Conservation (phyloP, 768 basidiomycete genomes). For the Boletus pseudo-olivaceus region DNA sequence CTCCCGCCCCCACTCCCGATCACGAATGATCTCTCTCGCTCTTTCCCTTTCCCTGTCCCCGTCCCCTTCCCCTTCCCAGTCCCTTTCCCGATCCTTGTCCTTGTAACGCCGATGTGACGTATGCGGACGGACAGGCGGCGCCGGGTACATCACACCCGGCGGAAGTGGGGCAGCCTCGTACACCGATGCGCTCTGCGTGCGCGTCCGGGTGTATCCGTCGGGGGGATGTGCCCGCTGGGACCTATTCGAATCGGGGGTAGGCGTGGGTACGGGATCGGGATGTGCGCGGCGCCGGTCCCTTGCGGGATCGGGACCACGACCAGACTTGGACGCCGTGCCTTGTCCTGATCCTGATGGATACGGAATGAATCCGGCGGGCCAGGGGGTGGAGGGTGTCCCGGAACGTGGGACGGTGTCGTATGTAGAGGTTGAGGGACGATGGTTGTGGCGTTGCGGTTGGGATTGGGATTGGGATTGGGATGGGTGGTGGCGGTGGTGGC, state of each 20-base stretch:
- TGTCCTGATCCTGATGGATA: not conserved
- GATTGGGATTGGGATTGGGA: constrained; percentile 3
- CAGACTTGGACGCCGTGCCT: not conserved
- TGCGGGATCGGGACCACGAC: not conserved
- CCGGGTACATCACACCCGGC: constrained; percentile 25
- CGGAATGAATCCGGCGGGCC: constrained; percentile 21
- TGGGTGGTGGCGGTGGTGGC: not conserved
- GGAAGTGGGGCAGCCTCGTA: constrained; percentile 29
- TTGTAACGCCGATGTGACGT: constrained; percentile 21
- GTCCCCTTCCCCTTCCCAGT: not conserved
- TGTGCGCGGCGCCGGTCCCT: constrained; percentile 3
- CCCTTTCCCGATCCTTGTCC: not conserved
- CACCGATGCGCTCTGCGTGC: constrained; percentile 15
- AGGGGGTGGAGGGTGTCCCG: constrained; percentile 8
- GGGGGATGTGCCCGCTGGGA: not conserved
- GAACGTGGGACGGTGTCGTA: constrained; percentile 8
- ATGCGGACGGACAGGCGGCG: constrained; percentile 21
- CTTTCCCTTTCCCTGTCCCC: not conserved
- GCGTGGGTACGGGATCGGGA: not conserved
- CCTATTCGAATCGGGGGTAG: not conserved
- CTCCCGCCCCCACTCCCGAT: constrained; percentile 1
- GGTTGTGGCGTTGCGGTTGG: not conserved
- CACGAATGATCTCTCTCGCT: not conserved
- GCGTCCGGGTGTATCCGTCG: constrained; percentile 2
- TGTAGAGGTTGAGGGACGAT: not conserved